Evolutionary conservation across 352 stramenopile genomes (phyloP), one percentile per base, ranked within the genome.

Genomic region (Aphanomyces euteiches): DNA sequence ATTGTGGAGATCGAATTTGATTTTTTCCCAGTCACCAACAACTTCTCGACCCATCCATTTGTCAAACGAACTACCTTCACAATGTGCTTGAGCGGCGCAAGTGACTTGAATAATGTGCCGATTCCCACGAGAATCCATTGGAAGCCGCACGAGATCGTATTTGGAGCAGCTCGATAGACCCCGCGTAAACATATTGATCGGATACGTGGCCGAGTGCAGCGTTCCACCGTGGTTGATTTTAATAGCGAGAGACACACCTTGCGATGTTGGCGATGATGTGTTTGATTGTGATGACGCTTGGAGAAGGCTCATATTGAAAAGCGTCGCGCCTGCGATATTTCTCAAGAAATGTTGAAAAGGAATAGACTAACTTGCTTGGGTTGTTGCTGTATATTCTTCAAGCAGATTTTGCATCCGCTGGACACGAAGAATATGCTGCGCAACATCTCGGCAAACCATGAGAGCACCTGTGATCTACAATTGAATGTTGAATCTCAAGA

Each of bases 381-480:
- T 40, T 12, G 21, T 5, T n/a, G 54, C 19, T 37, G 54, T 61
- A 37, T 61, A 61, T 37, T 61, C 54, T 37, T 61, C 19, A 7
- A 61, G 54, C 54, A 61, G 1, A 37, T 61, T 37, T 41, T 70
- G 43, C 64, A 70, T 54, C 0, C 64, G 45, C 10, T 53, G 64
- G 6, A 64, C 37, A 13, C 43, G 64, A 21, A 63, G 64, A 28
- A 60, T 40, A 50, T 70, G 47, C 5, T 53, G 64, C 13, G 64
- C 37, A 4, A 92, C 56, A 61, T 92, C 84, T 17, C 79, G 75
- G 56, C 84, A 92, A 1, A 92, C 84, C n/a, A 84, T 81, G 39
- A 92, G 69, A 0, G 83, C 84, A 0, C 84, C 83, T 0, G 84
- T 83, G 70, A 92, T 92, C 68, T 92, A 83, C 1, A 79, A 77